Base-by-base conservation (phyloP, 352 stramenopile genomes). In the Globisporangium ultimum region DNA sequence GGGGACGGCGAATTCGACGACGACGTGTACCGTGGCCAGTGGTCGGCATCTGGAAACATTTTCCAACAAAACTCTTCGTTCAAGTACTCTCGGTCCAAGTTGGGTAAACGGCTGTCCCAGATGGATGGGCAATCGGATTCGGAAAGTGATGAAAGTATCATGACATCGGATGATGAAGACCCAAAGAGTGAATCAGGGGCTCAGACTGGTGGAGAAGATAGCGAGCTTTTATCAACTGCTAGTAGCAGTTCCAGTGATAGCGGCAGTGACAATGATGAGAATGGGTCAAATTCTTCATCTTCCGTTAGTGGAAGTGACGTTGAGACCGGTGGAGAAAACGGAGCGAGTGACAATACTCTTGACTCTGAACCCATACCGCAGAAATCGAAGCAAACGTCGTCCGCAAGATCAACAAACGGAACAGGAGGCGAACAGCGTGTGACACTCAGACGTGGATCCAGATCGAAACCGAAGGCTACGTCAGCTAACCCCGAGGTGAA, bases 61-160 rank as follows among this genome's bases (percentile, higher is more conserved):
- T 87, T 87, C 41, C 49, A 82, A 53, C 60, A 47, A 22, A 74
- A 63, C 8, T 61, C 48, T 46, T 18, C 70, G 2, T 80, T 82
- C 20, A 61, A 57, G 47, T 72, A 72, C 54, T 53, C 49, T 18
- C 62, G 46, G 24, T 21, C 55, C 36, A 60, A 61, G 38, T 65
- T 53, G 45, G 42, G 50, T 22, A 69, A 52, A 41, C 64, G 61
- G 7, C 28, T 65, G 14, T 51, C 60, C 21, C 83, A 90, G 63
- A 45, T 80, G 14, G 80, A 90, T 56, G 82, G 79, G 12, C 68
- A 80, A 7, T 91, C 76, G 14, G 70, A 79, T 38, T 89, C 76
- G 20, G 70, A 84, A 46, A 84, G 71, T 55, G 80, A 66, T 48
- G 71, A 69, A n/a, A 80, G 71, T 55, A 64, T 68, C 42, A 58